Conservation (phyloP, 2,329 filamentous ascomycete genomes). For the Trichoderma sp. region DNA sequence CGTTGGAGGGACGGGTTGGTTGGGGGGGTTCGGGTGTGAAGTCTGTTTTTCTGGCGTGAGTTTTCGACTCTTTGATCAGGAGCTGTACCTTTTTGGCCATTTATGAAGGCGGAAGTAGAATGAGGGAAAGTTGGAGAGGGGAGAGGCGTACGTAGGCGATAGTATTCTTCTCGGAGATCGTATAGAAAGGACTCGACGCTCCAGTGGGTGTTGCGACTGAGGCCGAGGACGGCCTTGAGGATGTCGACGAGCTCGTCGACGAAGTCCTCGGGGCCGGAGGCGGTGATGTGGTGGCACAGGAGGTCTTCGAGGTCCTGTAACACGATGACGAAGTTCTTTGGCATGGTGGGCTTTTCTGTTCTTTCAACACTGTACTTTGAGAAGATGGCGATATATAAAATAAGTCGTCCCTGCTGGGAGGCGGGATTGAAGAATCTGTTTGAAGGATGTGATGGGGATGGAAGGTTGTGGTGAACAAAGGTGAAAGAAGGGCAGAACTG, state of each 20-base stretch:
- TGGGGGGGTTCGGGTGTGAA: constrained; percentile 1
- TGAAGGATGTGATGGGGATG: background rate
- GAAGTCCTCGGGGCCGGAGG: background rate
- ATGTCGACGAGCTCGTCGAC: background rate
- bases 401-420: background rate
- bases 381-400: background rate
- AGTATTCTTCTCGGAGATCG: constrained; percentile 22
- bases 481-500: too few species aligned
- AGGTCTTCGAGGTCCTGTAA: constrained; percentile 22
- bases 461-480: background rate
- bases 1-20: constrained; percentile 5
- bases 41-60: background rate
- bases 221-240: constrained; percentile 3
- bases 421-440: too few species aligned
- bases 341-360: background rate
- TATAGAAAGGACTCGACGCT: constrained; percentile 25
- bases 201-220: constrained; percentile 17
- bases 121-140: background rate
- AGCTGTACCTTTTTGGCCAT: background rate
- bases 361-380: background rate
- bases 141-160: background rate
- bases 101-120: background rate
- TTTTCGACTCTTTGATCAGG: background rate
- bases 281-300: constrained; percentile 22
- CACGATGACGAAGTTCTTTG: constrained; percentile 18